Evolutionary conservation across 768 basidiomycete genomes (phyloP), one percentile per base, ranked within the genome.

Genomic region (Rhodotorula kratochvilovae): DNA sequence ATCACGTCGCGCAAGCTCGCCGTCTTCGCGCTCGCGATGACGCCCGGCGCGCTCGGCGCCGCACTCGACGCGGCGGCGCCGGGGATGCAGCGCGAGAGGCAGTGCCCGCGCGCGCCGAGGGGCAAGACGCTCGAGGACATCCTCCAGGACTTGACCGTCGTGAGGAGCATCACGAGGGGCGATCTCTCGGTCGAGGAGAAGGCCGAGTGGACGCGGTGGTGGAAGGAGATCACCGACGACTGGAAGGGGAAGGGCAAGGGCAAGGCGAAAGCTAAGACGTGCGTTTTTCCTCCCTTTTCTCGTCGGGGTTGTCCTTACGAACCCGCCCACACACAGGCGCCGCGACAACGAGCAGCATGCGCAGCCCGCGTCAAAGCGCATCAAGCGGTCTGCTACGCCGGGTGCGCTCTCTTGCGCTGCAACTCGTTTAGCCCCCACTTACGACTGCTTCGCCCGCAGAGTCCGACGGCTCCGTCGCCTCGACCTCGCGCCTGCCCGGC

Each of bases 1-100:
- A 63, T 71, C 53, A 66, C 66, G 48, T 56, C 65, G 7, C 23
- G 36, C 39, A 71, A 71, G 39, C 61, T 71, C 35, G 70, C 43
- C 55, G 57, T 60, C 11, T 71, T 71, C 43, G 66, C 48, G 6
- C 61, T 67, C 33, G 61, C 70, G 13, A 63, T 67, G 66, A 71
- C 70, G 35, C 70, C 70, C 39, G 70, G 70, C 11, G 45, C 70
- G n/a, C 61, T 67, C 61, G 61, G 61, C 8, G 16, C 43, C 8
- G 0, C 0, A 16, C 54, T 71, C 11, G 46, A 59, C 39, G 35
- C 43, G 43, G 61, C 45, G 1, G 61, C 46, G 12, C 61, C 61
- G 7, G 7, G 45, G 12, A 23, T 63, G 19, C 13, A n/a, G 16
- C 5, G 29, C 4, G n/a, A 54, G 33, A 39, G 54, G 1, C 53